Evolutionary conservation across 305 asterid species (phyloP).

Genomic region (Solanum aculeatissimum): DNA sequence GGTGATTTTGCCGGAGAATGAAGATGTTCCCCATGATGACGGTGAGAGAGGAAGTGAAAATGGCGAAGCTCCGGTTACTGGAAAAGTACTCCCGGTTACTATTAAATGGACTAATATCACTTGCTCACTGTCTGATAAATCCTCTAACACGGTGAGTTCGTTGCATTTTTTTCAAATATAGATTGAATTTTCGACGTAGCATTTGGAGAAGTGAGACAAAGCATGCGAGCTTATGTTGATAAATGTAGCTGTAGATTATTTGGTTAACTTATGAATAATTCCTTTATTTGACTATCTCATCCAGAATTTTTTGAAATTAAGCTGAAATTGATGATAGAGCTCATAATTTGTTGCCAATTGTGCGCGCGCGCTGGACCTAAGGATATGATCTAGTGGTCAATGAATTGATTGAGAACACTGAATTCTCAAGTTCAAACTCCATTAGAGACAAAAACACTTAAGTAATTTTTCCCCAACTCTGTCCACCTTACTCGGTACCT

Average conservation of each 20-base stretch:
- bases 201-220: background rate
- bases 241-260: background rate
- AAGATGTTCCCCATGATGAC: constrained; percentile 19
- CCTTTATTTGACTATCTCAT: background rate
- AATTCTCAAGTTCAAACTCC: no score
- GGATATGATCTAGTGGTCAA: no score
- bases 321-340: background rate
- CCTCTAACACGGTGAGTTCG: constrained; percentile 46
- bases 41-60: constrained; percentile 5
- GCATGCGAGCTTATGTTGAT: background rate
- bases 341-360: background rate
- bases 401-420: no score
- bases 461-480: no score
- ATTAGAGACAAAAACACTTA: no score
- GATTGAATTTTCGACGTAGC: background rate
- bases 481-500: no score
- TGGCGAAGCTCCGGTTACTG: constrained; percentile 22
- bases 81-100: constrained; percentile 58
- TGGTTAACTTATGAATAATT: background rate
- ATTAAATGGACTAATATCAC: constrained; percentile 70
- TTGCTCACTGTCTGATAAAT: constrained; percentile 67
- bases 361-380: no score
- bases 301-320: background rate
- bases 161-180: background rate
- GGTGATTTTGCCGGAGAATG: constrained; percentile 35